These are phyloP conservation scores for Candida ponderosae DNA, from an alignment of 805 yeast species.

Conservation along the genomic window DNA sequence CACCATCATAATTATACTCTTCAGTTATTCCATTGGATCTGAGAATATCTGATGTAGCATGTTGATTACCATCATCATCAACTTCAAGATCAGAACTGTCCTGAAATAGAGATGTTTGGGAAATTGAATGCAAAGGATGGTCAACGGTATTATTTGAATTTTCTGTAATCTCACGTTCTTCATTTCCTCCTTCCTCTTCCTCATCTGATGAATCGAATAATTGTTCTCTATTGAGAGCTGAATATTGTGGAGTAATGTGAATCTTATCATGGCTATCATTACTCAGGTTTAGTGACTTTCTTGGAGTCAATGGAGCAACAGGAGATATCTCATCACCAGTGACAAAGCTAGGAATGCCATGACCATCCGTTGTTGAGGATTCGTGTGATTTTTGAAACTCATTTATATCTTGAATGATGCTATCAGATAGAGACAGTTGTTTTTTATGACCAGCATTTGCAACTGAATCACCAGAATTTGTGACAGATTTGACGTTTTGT, in stretches of 20 bases:
- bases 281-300: too few relatives aligned
- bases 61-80: too few relatives aligned
- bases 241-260: too few relatives aligned
- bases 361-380: neutral
- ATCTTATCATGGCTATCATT: too few relatives aligned
- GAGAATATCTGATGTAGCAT: too few relatives aligned
- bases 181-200: neutral
- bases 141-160: neutral
- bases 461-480: neutral
- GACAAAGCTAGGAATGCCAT: neutral
- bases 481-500: neutral
- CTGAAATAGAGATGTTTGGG: too few relatives aligned
- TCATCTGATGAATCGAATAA: neutral
- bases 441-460: constrained; percentile 8
- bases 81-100: too few relatives aligned
- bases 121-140: too few relatives aligned
- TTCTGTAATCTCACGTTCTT: neutral
- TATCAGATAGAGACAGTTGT: constrained; percentile 19
- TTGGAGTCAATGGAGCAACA: constrained; percentile 11
- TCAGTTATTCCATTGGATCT: too few relatives aligned
- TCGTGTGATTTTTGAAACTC: constrained; percentile 11
- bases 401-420: constrained; percentile 19
- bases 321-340: constrained; percentile 9
- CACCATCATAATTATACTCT: too few relatives aligned
- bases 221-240: too few relatives aligned